Base-by-base conservation (phyloP, 495 filamentous ascomycete genomes). In the Podospora conica region DNA sequence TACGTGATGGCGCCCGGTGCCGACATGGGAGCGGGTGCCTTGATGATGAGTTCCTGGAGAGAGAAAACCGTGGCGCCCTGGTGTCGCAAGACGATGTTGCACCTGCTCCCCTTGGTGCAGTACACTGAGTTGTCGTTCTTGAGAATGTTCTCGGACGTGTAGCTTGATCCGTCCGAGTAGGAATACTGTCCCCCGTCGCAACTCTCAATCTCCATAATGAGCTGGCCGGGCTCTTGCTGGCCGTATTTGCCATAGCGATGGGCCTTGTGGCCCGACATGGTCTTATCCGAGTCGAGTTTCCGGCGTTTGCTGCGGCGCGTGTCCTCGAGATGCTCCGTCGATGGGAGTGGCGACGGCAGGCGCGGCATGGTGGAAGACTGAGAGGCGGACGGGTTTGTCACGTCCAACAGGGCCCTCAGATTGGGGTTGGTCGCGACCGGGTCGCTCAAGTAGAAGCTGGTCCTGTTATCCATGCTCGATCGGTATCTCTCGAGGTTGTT, bases 61-160 rank as follows among this genome's bases (percentile, higher is more conserved):
- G 81, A 88, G 70, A 98, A 98, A 2, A 89, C 85, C 3, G 87
- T 88, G 33, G 85, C 87, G 24, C 90, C 91, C 60, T 88, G 84
- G 73, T 98, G 94, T 55, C 84, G 83, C 27, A 98, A 76, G 22
- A 98, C 81, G 65, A 98, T 82, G 70, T 96, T 96, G 78, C 91
- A 96, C 64, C 87, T 86, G 60, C 86, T 86, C 20, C 86, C 87
- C 76, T 92, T 89, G 18, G 93, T 96, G 75, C 92, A 96, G 73
- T 97, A 97, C 21, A 96, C 93, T 22, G 86, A 89, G 59, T 82
- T 76, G 75, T 97, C 91, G 75, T 93, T 90, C 65, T 82, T 85
- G 58, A 98, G 81, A 53, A 97, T 85, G 76, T 96, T 96, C 67
- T 93, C 90, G 27, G 89, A 86, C 53, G 81, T 82, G 70, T 91